Base-by-base conservation (phyloP, 108 stramenopile species). In the Stephanodiscus minutulus region DNA sequence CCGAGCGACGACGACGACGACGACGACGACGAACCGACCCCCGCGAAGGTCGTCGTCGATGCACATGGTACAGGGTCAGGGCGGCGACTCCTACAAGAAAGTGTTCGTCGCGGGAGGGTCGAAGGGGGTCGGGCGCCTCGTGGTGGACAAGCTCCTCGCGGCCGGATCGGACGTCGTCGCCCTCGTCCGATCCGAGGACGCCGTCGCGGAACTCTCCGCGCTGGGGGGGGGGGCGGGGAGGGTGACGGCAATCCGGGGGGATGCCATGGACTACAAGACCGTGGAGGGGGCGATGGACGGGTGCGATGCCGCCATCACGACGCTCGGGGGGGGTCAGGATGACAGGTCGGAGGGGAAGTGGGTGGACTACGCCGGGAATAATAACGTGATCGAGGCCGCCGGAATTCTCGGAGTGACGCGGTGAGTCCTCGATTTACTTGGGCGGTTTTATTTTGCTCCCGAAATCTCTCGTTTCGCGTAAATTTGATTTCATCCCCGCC, bases 291-390 rank as follows among this genome's bases (percentile, higher is more conserved):
- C 90, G 35, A 91, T 98, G 88, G 92, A 95, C 66, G 97, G 97
- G n/a, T 96, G 96, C 60, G 95, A 96, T 84, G 97, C 95, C 27
- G 96, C 92, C 37, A 93, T 98, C 70, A 92, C 97, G 2, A 97
- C 97, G 27, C 79, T 98, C 27, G 97, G 97, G 31, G 95, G 94
- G 21, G 70, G 65, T 25, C 55, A 74, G 18, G 82, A 65, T 18
- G 79, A 55, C 22, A 85, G 84, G 48, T 85, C 85, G 39, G 79
- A 79, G 33, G 74, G 62, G 27, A 74, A 86, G 71, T 81, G 90
- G 55, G 87, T 97, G 8, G 97, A 98, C 76, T 98, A 98, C 64
- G 78, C 80, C 41, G 97, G 97, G 25, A 98, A 98, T 72, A 86
- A 86, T 61, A 98, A 98, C 69, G 96, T 97, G 18, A 96, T 98